A percentile compares a stretch with the other conserved stretches of the same genome.
phyloP scores from a whole-genome alignment of 805 yeast genomes.

The Hanseniaspora nectarophila region DNA sequence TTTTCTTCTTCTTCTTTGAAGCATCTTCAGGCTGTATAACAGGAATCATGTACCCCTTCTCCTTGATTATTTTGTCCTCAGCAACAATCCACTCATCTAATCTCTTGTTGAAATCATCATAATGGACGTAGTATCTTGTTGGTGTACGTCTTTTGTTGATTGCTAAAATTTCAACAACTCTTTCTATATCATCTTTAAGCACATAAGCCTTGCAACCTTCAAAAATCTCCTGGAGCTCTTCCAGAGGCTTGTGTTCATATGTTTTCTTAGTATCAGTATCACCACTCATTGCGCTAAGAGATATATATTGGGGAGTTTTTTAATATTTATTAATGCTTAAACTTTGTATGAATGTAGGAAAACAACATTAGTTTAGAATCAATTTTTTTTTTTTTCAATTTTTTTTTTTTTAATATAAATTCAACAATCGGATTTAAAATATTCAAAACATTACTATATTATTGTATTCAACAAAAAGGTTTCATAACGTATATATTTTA shows the following conservation, averaged over 20 bases:
- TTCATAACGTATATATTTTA: conserved; percentile 31
- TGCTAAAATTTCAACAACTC: conserved; percentile 78
- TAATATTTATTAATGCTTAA: too few relatives aligned
- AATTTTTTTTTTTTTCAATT: too few relatives aligned
- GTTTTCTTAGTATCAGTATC: conserved; percentile 21
- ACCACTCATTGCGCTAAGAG: conserved; percentile 7
- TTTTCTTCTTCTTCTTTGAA: conserved; percentile 29
- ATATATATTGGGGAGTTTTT: not conserved
- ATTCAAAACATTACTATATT: too few relatives aligned
- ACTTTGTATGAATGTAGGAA: too few relatives aligned
- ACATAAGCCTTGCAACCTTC: conserved; percentile 78
- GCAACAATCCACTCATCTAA: conserved; percentile 86
- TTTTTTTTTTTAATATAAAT: not conserved
- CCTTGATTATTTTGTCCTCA: conserved; percentile 57
- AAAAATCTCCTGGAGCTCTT: conserved; percentile 38
- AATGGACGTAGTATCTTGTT: conserved; percentile 81
- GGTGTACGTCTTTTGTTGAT: conserved; percentile 63
- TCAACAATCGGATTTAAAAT: not conserved
- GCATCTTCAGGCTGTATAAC: conserved; percentile 36
- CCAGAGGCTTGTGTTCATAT: conserved; percentile 18
- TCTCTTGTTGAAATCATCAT: conserved; percentile 87
- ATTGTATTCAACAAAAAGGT: not conserved
- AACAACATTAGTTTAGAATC: too few relatives aligned
- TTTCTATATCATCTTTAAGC: conserved; percentile 62
- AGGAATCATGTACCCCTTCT: conserved; percentile 56